Evolutionary conservation across 2,329 filamentous ascomycete genomes (phyloP).

Genomic region (Coniochaeta sp.): DNA sequence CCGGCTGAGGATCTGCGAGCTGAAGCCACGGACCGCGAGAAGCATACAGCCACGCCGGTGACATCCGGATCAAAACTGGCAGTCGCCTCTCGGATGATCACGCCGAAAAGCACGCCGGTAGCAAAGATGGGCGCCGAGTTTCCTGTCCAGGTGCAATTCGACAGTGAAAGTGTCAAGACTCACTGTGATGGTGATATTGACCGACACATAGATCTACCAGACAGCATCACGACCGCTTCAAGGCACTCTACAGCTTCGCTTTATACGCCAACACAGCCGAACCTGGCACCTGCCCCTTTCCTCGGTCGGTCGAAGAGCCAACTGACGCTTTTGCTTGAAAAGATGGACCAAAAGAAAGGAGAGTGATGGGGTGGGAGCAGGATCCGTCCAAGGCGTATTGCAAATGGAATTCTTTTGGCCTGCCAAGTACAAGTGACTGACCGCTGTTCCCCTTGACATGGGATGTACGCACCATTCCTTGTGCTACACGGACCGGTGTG

Average conservation of each 20-base stretch:
- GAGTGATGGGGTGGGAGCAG: too few species aligned
- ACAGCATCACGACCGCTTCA: slow-evolving; percentile 9
- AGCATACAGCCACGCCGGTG: too few species aligned
- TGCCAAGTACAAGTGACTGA: too few species aligned
- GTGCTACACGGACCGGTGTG: too few species aligned
- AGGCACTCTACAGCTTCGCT: slow-evolving; percentile 22
- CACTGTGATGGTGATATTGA: slow-evolving; percentile 11
- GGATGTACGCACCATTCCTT: too few species aligned
- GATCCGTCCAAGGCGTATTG: too few species aligned
- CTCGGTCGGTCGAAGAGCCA: slow-evolving; percentile 54
- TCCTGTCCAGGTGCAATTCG: slow-evolving; percentile 16
- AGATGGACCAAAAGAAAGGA: background rate
- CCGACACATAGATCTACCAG: slow-evolving; percentile 12
- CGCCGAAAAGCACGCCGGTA: slow-evolving; percentile 14
- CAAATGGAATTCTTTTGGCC: too few species aligned
- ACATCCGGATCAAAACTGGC: background rate
- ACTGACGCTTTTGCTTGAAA: slow-evolving; percentile 47
- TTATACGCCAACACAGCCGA: slow-evolving; percentile 44
- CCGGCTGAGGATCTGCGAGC: too few species aligned
- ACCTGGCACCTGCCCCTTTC: slow-evolving; percentile 35
- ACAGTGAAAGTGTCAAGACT: slow-evolving; percentile 16
- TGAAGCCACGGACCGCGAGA: too few species aligned
- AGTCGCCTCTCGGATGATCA: slow-evolving; percentile 7
- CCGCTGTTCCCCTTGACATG: too few species aligned
- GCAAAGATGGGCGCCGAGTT: background rate